phyloP scores from a whole-genome alignment of 495 filamentous ascomycete species.

The Tuber magnatum region DNA sequence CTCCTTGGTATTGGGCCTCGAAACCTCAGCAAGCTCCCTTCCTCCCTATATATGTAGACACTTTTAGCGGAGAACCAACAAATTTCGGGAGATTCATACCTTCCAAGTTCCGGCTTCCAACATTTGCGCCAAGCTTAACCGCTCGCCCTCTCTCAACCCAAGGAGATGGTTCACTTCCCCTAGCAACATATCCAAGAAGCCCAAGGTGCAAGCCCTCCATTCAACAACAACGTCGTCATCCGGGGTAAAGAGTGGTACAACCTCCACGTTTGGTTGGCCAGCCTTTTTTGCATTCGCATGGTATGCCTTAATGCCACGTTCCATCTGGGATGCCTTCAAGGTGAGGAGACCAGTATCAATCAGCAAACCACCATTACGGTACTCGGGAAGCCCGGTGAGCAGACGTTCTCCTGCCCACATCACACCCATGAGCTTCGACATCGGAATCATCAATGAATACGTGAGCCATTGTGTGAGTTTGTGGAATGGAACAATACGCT shows the following conservation, averaged over 20 bases:
- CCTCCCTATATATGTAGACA: conserved; percentile 58
- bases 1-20: conserved; percentile 90
- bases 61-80: conserved; percentile 38
- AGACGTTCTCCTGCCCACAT: conserved; percentile 70
- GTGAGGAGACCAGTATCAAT: conserved; percentile 74
- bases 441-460: conserved; percentile 83
- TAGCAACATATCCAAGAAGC: conserved; percentile 71
- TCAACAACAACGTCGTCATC: conserved; percentile 81
- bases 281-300: conserved; percentile 63
- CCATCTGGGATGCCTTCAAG: conserved; percentile 58
- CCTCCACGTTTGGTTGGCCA: conserved; percentile 62
- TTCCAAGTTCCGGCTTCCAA: conserved; percentile 93
- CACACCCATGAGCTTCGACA: conserved; percentile 66
- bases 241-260: conserved; percentile 69
- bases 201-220: conserved; percentile 76
- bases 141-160: conserved; percentile 49
- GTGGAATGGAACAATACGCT: conserved; percentile 90
- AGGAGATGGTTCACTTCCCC: conserved; percentile 60
- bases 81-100: conserved; percentile 47
- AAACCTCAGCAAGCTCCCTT: conserved; percentile 90
- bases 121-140: conserved; percentile 67
- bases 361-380: conserved; percentile 78
- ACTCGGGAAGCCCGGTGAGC: conserved; percentile 78
- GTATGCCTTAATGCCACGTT: conserved; percentile 64
- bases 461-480: conserved; percentile 86